These are phyloP conservation scores for Metarhizium album DNA, from an alignment of 2,329 filamentous ascomycete species.

Conservation along the genomic window DNA sequence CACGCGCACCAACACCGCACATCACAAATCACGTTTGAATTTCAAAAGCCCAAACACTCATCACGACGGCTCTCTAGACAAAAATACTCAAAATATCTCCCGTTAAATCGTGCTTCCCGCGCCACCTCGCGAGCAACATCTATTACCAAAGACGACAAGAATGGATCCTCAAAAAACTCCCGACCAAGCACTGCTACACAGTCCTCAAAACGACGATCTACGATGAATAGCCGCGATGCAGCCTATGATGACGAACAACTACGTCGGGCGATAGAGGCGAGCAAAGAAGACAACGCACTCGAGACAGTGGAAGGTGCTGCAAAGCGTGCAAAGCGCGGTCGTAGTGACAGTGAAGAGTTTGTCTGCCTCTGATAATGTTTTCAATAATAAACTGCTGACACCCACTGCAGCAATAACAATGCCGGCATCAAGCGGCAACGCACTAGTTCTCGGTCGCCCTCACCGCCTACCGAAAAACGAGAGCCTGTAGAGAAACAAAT, in stretches of 20 bases:
- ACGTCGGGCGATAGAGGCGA: conserved; percentile 84
- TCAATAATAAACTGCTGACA: conserved; percentile 2
- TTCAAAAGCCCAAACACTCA: conserved; percentile 21
- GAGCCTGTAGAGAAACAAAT: conserved; percentile 46
- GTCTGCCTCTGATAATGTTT: conserved; percentile 25
- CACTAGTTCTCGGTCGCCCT: conserved; percentile 64
- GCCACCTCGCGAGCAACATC: conserved; percentile 53
- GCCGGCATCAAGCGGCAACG: conserved; percentile 70
- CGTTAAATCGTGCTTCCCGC: conserved; percentile 45
- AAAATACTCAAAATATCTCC: conserved; percentile 56
- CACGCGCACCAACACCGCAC: not conserved
- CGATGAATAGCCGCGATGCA: conserved; percentile 93
- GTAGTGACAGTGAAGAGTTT: conserved; percentile 92
- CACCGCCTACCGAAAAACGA: conserved; percentile 36
- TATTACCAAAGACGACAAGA: conserved; percentile 50
- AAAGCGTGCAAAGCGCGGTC: conserved; percentile 67
- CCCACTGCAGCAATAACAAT: conserved; percentile 45
- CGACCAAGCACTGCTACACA: conserved; percentile 40
- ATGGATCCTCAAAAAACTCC: conserved; percentile 44
- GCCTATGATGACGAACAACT: conserved; percentile 92
- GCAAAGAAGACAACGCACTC: conserved; percentile 64
- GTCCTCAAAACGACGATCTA: conserved; percentile 75
- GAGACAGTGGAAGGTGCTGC: conserved; percentile 39
- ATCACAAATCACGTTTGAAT: not conserved
- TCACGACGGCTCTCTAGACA: conserved; percentile 33